phyloP scores from a whole-genome alignment of 495 filamentous ascomycete species.

The Terfezia boudieri region DNA sequence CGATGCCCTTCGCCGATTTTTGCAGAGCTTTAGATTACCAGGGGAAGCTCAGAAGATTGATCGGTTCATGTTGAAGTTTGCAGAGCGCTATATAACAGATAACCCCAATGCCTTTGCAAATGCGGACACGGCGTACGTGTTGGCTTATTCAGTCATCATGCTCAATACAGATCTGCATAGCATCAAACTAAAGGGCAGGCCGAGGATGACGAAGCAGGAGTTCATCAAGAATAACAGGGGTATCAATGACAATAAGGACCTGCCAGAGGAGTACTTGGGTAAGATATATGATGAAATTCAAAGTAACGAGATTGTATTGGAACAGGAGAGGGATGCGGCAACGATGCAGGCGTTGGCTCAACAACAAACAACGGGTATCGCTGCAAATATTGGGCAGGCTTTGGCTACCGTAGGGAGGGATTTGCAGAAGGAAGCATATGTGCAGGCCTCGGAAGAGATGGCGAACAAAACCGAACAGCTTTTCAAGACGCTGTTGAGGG shows the following conservation, averaged over 20 bases:
- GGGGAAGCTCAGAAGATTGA: conserved; percentile 99
- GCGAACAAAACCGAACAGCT: conserved; percentile 66
- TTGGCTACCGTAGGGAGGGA: conserved; percentile 79
- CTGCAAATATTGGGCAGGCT: conserved; percentile 70
- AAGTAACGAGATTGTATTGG: conserved; percentile 78
- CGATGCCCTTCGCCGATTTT: conserved; percentile 69
- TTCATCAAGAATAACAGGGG: conserved; percentile 98
- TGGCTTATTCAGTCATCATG: conserved; percentile 91
- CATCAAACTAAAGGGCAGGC: conserved; percentile 46
- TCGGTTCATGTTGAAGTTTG: conserved; percentile 98
- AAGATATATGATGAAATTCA: conserved; percentile 84
- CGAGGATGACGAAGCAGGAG: conserved; percentile 81
- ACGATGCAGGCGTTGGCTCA: conserved; percentile 43
- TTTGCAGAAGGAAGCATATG: conserved; percentile 75
- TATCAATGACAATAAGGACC: conserved; percentile 88
- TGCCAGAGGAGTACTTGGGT: conserved; percentile 78
- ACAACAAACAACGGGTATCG: conserved; percentile 43
- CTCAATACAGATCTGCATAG: conserved; percentile 94
- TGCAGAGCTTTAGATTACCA: conserved; percentile 85
- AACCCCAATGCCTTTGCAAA: conserved; percentile 97
- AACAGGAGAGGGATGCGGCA: conserved; percentile 71
- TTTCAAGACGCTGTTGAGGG: conserved; percentile 70
- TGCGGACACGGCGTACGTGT: conserved; percentile 88
- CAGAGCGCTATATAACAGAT: conserved; percentile 76
- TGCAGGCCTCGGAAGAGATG: conserved; percentile 91